These are phyloP conservation scores for Coemansia sp. DNA, from an alignment of 192 early-diverging fungal species.

Conservation along the genomic window DNA sequence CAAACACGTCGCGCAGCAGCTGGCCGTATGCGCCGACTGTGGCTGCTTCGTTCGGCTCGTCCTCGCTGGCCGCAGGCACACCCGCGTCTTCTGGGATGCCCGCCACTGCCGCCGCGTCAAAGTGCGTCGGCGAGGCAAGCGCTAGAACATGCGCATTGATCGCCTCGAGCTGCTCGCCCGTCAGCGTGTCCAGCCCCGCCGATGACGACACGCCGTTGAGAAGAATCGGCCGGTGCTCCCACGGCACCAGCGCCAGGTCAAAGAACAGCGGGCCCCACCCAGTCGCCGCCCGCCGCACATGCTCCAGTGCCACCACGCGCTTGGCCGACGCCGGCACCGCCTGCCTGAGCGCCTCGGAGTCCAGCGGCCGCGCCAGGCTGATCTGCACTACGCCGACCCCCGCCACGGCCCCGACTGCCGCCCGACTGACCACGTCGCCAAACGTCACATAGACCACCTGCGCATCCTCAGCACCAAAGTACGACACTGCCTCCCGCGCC, in stretches of 20 bases:
- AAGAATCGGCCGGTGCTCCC: conserved; percentile 37
- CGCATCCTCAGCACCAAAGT: conserved; percentile 58
- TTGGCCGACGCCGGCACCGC: conserved; percentile 67
- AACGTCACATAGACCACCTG: conserved; percentile 77
- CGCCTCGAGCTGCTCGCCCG: conserved; percentile 25
- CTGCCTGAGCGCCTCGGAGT: conserved; percentile 58
- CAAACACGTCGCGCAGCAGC: conserved; percentile 80
- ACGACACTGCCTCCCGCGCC: conserved; percentile 20
- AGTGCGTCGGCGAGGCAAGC: conserved; percentile 40
- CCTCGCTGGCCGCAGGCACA: conserved; percentile 32
- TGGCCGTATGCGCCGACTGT: conserved; percentile 69
- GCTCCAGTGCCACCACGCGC: conserved; percentile 67
- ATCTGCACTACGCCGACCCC: conserved; percentile 80
- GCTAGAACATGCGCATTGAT: conserved; percentile 23
- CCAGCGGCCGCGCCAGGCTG: conserved; percentile 79
- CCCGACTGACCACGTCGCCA: conserved; percentile 14
- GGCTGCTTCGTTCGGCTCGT: conserved; percentile 30
- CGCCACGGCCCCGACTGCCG: conserved; percentile 3
- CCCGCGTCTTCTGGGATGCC: conserved; percentile 27
- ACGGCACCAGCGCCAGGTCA: background rate
- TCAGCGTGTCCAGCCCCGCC: conserved; percentile 25
- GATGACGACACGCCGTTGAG: conserved; percentile 36
- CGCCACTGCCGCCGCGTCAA: conserved; percentile 39
- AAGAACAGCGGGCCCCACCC: conserved; percentile 38
- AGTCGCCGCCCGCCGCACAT: conserved; percentile 62